Conservation (phyloP, 2,329 filamentous ascomycete genomes). For the Ceratocystis papillata region DNA sequence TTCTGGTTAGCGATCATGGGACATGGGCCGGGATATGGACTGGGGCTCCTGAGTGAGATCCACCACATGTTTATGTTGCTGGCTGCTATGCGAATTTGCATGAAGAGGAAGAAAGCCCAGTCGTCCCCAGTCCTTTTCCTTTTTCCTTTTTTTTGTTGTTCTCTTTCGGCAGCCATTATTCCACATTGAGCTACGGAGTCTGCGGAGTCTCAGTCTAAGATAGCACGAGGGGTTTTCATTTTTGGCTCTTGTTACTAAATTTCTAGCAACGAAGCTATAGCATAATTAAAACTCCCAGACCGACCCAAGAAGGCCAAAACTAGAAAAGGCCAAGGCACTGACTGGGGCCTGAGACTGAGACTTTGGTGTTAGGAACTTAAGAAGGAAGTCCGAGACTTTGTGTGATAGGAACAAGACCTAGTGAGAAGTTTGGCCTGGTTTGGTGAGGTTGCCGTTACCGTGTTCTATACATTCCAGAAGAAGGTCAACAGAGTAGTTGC, state of each 20-base stretch:
- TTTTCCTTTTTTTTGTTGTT: not conserved
- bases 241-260: not conserved
- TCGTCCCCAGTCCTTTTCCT: not conserved
- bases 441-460: not conserved
- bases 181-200: not conserved
- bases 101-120: not conserved
- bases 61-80: not conserved
- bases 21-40: not conserved
- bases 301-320: not conserved
- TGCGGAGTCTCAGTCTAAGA: constrained; percentile 10
- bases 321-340: constrained; percentile 3
- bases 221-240: not conserved
- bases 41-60: constrained; percentile 1
- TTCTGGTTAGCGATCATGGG: constrained; percentile 5
- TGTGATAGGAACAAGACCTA: not conserved
- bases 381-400: not conserved
- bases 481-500: not conserved
- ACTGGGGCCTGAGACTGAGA: not conserved
- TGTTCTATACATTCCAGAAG: constrained; percentile 9
- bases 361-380: not conserved
- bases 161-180: not conserved
- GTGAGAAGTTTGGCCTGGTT: not conserved
- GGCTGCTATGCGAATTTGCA: constrained; percentile 1
- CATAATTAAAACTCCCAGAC: not conserved
- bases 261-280: not conserved